phyloP scores from a whole-genome alignment of 1,139 yeast species.

The Taphrina flavorubra region DNA sequence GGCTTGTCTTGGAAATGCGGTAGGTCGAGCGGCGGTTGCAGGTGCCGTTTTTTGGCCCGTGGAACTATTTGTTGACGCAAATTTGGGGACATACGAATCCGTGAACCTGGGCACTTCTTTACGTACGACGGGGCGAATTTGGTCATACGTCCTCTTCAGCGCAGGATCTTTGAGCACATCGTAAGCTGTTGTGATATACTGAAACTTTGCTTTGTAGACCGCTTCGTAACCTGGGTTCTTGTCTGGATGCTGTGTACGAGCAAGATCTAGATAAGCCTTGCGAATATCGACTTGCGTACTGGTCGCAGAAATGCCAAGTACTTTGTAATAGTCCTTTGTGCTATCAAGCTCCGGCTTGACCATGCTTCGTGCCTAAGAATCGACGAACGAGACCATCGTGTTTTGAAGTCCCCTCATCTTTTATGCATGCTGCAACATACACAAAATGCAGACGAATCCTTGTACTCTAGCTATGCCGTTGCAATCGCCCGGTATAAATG shows the following conservation, averaged over 20 bases:
- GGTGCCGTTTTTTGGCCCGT: not conserved
- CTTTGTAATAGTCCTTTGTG: constrained; percentile 36
- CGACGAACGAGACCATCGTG: too few relatives aligned
- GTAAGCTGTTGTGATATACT: constrained; percentile 40
- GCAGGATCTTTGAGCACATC: constrained; percentile 40
- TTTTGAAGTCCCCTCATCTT: too few relatives aligned
- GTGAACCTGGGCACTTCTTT: constrained; percentile 1
- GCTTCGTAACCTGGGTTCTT: constrained; percentile 42
- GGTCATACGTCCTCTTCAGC: constrained; percentile 40
- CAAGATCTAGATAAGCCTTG: constrained; percentile 35
- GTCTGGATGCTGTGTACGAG: constrained; percentile 43
- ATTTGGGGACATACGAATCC: not conserved
- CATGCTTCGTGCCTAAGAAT: not conserved
- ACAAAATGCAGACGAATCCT: too few relatives aligned
- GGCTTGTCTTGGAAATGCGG: constrained; percentile 16
- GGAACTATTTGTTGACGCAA: not conserved
- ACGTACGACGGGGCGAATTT: constrained; percentile 20
- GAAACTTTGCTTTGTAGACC: constrained; percentile 40
- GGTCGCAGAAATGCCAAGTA: constrained; percentile 49
- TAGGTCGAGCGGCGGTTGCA: not conserved
- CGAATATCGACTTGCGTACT: constrained; percentile 37
- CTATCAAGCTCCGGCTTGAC: constrained; percentile 38
- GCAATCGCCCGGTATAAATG: too few relatives aligned
- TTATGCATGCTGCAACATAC: too few relatives aligned
- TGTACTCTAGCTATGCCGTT: too few relatives aligned